These are phyloP conservation scores for Forsythia viridissima DNA, from an alignment of 257 asterid species.

Conservation along the genomic window DNA sequence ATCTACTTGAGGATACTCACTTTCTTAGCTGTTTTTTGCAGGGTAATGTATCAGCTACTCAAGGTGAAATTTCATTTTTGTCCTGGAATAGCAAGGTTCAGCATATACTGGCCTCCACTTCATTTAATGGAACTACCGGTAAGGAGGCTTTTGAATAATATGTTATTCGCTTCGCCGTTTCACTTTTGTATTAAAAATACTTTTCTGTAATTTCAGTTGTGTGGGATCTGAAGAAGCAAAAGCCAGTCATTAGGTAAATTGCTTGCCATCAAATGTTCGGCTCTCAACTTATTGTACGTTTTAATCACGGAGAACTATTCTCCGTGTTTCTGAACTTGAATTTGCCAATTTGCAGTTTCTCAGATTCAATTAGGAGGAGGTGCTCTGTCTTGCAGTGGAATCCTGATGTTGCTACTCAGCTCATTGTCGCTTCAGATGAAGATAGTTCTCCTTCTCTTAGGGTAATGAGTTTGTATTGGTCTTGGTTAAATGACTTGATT, in stretches of 20 bases:
- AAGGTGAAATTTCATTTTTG: constrained; percentile 64
- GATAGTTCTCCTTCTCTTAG: constrained; percentile 84
- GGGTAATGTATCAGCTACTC: constrained; percentile 66
- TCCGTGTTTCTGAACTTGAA: background rate
- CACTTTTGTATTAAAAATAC: constrained; percentile 11
- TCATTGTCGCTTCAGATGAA: constrained; percentile 95
- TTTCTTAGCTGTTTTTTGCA: constrained; percentile 19
- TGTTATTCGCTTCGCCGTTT: background rate
- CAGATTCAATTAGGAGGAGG: constrained; percentile 15
- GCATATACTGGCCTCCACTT: constrained; percentile 63
- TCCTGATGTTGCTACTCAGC: constrained; percentile 91
- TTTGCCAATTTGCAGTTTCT: constrained; percentile 4
- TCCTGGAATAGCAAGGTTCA: constrained; percentile 66
- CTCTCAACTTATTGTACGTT: background rate
- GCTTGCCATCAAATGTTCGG: constrained; percentile 2
- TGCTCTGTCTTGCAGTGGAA: constrained; percentile 44
- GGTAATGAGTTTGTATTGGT: constrained; percentile 44
- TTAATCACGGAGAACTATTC: background rate
- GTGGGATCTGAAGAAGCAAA: constrained; percentile 71
- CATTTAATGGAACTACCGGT: constrained; percentile 69
- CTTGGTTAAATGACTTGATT: constrained; percentile 20
- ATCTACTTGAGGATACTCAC: background rate
- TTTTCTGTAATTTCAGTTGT: constrained; percentile 47
- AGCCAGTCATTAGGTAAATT: constrained; percentile 57
- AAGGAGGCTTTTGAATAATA: background rate